Conservation (phyloP, 768 basidiomycete genomes). For the Suillus fuscotomentosus region DNA sequence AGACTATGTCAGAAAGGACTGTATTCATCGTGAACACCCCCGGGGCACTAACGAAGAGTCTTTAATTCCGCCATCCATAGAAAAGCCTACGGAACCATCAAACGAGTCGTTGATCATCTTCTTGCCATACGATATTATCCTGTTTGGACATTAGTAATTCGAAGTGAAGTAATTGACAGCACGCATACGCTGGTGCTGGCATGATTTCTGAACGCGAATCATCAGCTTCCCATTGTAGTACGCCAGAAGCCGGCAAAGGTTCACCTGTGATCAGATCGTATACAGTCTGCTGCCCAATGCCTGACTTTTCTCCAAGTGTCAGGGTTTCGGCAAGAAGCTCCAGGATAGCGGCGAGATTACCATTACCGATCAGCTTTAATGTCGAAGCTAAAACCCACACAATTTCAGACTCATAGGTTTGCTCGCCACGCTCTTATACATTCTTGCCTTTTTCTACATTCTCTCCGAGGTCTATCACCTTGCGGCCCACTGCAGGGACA, state of each 20-base stretch:
- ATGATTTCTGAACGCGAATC: constrained; percentile 51
- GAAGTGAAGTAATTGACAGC: neutral
- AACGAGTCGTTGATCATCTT: constrained; percentile 76
- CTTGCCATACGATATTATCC: constrained; percentile 55
- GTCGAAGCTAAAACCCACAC: constrained; percentile 47
- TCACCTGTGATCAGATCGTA: constrained; percentile 57
- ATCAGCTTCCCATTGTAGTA: constrained; percentile 12
- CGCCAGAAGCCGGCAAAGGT: neutral
- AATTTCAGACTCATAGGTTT: neutral
- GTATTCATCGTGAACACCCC: neutral
- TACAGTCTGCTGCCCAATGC: constrained; percentile 65
- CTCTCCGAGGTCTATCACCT: constrained; percentile 77
- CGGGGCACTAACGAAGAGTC: constrained; percentile 57
- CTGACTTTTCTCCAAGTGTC: constrained; percentile 82
- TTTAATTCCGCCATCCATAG: constrained; percentile 85
- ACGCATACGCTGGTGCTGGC: constrained; percentile 56
- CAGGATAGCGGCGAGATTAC: constrained; percentile 70
- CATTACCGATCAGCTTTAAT: constrained; percentile 80
- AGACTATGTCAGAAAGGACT: constrained; percentile 9
- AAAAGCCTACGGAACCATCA: constrained; percentile 71
- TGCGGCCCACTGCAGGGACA: constrained; percentile 75
- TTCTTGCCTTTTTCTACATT: constrained; percentile 76
- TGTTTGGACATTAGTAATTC: constrained; percentile 21
- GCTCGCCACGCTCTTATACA: neutral
- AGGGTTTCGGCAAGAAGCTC: constrained; percentile 83